Conservation (phyloP, 306 rosid genomes). For the Vigna radiata region DNA sequence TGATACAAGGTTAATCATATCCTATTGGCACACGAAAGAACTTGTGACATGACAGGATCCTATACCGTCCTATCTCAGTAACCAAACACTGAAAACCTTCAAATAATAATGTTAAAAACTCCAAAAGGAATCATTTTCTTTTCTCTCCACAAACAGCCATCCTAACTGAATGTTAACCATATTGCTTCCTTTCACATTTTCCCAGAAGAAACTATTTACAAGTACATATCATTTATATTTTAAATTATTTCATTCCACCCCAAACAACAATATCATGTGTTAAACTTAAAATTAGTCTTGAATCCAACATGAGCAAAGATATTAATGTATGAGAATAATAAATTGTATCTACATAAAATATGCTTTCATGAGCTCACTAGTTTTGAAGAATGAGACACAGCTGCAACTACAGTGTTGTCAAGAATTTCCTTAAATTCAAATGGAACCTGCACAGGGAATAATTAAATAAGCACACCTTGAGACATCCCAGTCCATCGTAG, state of each 20-base stretch:
- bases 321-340: background rate
- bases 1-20: too few relatives aligned
- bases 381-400: conserved; percentile 84
- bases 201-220: conserved; percentile 34
- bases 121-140: background rate
- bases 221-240: conserved; percentile 19
- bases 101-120: conserved; percentile 9
- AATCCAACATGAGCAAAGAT: conserved; percentile 30
- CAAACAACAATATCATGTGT: conserved; percentile 21
- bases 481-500: conserved; percentile 24
- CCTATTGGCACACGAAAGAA: too few relatives aligned
- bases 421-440: conserved; percentile 90
- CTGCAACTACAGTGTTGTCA: conserved; percentile 87
- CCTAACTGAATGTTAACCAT: conserved; percentile 6
- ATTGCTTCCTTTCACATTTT: conserved; percentile 1
- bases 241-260: conserved; percentile 29
- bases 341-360: conserved; percentile 18
- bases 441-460: conserved; percentile 76
- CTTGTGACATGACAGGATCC: too few relatives aligned
- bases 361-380: conserved; percentile 65
- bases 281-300: conserved; percentile 17
- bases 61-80: background rate
- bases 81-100: conserved; percentile 2
- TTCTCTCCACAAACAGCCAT: conserved; percentile 16
- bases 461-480: conserved; percentile 39